phyloP scores from a whole-genome alignment of 2,329 filamentous ascomycete genomes.

The Phaeosphaeriaceae sp. region DNA sequence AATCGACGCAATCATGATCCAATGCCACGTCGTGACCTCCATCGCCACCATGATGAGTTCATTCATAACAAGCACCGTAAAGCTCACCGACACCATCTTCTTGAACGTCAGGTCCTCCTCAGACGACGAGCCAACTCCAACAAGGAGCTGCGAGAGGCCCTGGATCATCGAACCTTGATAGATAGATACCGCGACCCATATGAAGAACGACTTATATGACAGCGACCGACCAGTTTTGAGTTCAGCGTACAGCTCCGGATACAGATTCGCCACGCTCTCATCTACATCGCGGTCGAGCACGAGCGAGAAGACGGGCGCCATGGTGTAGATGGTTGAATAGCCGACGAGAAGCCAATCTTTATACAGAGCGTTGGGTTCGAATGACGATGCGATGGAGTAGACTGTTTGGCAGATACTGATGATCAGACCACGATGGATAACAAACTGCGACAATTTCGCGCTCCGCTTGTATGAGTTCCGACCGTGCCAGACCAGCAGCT shows the following conservation, averaged over 20 bases:
- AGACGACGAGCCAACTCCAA: constrained; percentile 67
- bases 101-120: constrained; percentile 35
- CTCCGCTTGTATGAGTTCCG: constrained; percentile 96
- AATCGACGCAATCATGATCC: constrained; percentile 85
- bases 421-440: constrained; percentile 95
- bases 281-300: constrained; percentile 96
- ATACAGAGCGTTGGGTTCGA: constrained; percentile 94
- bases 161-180: constrained; percentile 97
- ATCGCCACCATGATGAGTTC: constrained; percentile 97
- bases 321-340: constrained; percentile 96
- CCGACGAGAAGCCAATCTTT: constrained; percentile 95
- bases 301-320: constrained; percentile 88
- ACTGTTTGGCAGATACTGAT: constrained; percentile 96
- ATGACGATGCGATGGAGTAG: constrained; percentile 91
- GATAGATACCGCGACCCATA: constrained; percentile 93
- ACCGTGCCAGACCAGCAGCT: constrained; percentile 98
- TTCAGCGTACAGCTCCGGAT: constrained; percentile 97
- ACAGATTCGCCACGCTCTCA: constrained; percentile 89
- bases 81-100: constrained; percentile 86
- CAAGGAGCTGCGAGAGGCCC: constrained; percentile 87
- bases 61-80: constrained; percentile 90
- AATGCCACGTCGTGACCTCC: constrained; percentile 96
- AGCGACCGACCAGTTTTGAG: constrained; percentile 87
- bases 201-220: constrained; percentile 92
- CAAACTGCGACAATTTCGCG: constrained; percentile 95